Conservation (phyloP, 345 rosid genomes). For the Acer yangbiense region DNA sequence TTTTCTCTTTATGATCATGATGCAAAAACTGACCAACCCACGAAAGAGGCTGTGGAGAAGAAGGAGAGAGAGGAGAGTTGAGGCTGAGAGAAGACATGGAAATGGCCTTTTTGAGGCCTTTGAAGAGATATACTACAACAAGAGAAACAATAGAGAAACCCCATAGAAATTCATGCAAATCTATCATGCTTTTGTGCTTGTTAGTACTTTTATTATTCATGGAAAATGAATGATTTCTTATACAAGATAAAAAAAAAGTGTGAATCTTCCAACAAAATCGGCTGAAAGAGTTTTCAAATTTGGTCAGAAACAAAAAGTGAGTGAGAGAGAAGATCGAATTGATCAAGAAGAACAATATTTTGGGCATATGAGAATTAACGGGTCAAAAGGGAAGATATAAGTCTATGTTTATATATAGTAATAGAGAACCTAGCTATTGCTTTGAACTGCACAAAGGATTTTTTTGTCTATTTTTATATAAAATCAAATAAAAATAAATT, state of each 20-base stretch:
- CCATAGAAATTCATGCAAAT: constrained; percentile 33
- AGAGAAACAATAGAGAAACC: constrained; percentile 34
- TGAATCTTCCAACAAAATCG: constrained; percentile 11
- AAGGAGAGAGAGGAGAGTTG: constrained; percentile 17
- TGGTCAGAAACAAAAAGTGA: background rate
- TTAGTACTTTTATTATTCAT: background rate
- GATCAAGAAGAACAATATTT: background rate
- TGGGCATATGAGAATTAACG: background rate
- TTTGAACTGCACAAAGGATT: background rate
- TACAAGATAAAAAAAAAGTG: background rate
- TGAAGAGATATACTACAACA: constrained; percentile 10
- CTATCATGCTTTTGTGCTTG: constrained; percentile 4
- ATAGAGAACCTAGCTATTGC: background rate
- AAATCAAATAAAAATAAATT: background rate
- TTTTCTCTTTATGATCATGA: background rate
- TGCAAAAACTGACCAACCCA: constrained; percentile 16
- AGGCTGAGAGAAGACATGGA: constrained; percentile 23
- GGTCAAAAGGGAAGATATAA: constrained; percentile 15
- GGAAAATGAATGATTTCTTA: background rate
- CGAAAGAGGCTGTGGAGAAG: constrained; percentile 16
- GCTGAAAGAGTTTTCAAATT: background rate
- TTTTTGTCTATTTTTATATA: background rate
- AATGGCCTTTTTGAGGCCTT: constrained; percentile 19
- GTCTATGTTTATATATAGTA: background rate
- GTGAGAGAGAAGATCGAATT: background rate